Percentiles rank a stretch among this genome's conserved stretches.
Conservation (phyloP, 345 rosid species). For the Euphorbia peplus region DNA sequence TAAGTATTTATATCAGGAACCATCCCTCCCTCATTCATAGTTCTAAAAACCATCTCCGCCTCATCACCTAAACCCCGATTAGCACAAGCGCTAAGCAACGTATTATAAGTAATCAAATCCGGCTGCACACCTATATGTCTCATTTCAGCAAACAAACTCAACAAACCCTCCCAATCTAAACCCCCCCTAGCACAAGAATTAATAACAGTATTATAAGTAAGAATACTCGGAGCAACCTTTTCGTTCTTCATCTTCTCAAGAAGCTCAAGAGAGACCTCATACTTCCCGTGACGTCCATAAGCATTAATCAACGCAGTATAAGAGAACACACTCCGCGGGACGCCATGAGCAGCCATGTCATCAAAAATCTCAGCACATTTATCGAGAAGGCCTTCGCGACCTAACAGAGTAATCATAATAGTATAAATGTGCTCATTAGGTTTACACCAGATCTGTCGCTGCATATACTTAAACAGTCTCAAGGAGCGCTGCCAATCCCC, state of each 20-base stretch:
- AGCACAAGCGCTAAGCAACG: slow-evolving; percentile 87
- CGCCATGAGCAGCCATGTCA: slow-evolving; percentile 78
- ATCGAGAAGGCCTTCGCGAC: slow-evolving; percentile 82
- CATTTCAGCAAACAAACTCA: slow-evolving; percentile 93
- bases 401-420: slow-evolving; percentile 77
- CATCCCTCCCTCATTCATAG: slow-evolving; percentile 86
- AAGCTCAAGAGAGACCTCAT: slow-evolving; percentile 66
- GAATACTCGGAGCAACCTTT: slow-evolving; percentile 60
- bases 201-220: slow-evolving; percentile 89
- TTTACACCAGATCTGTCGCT: slow-evolving; percentile 96
- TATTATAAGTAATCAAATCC: slow-evolving; percentile 85
- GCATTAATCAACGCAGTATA: slow-evolving; percentile 87
- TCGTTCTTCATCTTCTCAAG: slow-evolving; percentile 85
- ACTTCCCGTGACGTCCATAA: slow-evolving; percentile 78
- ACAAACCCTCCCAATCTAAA: slow-evolving; percentile 84
- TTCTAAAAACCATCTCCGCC: slow-evolving; percentile 93
- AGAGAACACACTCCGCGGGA: slow-evolving; percentile 78
- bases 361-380: slow-evolving; percentile 83
- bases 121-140: slow-evolving; percentile 89
- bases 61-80: slow-evolving; percentile 77
- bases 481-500: slow-evolving; percentile 97
- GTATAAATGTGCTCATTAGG: slow-evolving; percentile 95
- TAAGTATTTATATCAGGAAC: slow-evolving; percentile 83
- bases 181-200: slow-evolving; percentile 93
- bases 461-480: slow-evolving; percentile 91